A percentile compares a stretch with the other conserved stretches of the same genome.
These are phyloP conservation scores for Byssochlamys sp. DNA, from an alignment of 2,329 filamentous ascomycete genomes.

Conservation along the genomic window DNA sequence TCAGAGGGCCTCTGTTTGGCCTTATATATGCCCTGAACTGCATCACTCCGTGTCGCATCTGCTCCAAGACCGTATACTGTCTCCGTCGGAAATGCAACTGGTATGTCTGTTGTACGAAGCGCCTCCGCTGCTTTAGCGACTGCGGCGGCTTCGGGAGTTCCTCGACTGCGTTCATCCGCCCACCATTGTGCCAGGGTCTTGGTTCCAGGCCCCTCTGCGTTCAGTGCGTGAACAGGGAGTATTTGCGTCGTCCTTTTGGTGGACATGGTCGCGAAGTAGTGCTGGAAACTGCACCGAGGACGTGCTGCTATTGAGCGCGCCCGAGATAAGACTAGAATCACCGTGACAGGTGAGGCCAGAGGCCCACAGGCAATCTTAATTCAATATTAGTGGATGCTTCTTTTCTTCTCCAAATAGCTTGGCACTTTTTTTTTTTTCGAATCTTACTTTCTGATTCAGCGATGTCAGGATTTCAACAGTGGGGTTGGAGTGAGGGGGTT, in stretches of 20 bases:
- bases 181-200: conserved; percentile 31
- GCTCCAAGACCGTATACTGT: conserved; percentile 96
- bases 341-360: not conserved
- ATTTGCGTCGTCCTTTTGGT: conserved; percentile 22
- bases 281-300: not conserved
- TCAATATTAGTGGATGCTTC: not conserved
- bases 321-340: not conserved
- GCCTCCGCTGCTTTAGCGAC: conserved; percentile 58
- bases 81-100: conserved; percentile 92
- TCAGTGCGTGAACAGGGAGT: conserved; percentile 29
- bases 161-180: conserved; percentile 23
- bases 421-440: not conserved
- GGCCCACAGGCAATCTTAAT: not conserved
- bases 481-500: not conserved
- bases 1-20: conserved; percentile 86
- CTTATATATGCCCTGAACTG: conserved; percentile 83
- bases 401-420: not conserved
- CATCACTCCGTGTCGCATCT: conserved; percentile 74
- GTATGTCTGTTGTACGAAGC: conserved; percentile 56
- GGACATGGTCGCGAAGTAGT: conserved; percentile 9
- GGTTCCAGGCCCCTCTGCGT: conserved; percentile 20
- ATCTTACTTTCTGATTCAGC: not conserved
- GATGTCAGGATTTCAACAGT: not conserved
- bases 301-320: not conserved
- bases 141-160: conserved; percentile 39